Evolutionary conservation across 352 stramenopile genomes (phyloP).

Genomic region (Phytopythium ostracodes): DNA sequence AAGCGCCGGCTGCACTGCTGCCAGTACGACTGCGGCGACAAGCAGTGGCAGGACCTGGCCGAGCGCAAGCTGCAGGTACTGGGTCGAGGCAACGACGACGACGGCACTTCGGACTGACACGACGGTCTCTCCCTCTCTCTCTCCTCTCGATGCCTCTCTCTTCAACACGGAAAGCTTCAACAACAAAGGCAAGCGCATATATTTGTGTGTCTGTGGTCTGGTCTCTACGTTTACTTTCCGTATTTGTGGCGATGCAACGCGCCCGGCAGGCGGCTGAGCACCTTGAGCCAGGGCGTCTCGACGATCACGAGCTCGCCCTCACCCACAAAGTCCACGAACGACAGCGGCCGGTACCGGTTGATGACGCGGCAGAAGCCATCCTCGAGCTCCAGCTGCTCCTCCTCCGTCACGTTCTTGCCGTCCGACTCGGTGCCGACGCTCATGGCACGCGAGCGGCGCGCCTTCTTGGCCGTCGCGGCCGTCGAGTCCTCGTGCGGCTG

Average conservation of each 20-base stretch:
- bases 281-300: constrained; percentile 85
- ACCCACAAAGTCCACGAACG: constrained; percentile 78
- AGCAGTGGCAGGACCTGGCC: constrained; percentile 69
- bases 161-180: background rate
- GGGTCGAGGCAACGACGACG: constrained; percentile 14
- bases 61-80: constrained; percentile 48
- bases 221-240: constrained; percentile 50
- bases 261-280: constrained; percentile 73
- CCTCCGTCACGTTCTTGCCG: constrained; percentile 51
- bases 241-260: constrained; percentile 86
- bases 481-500: background rate
- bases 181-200: constrained; percentile 13
- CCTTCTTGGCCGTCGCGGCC: constrained; percentile 28
- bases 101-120: background rate
- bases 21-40: constrained; percentile 80
- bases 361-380: constrained; percentile 73
- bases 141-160: background rate
- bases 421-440: constrained; percentile 65
- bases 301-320: constrained; percentile 76
- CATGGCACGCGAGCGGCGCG: constrained; percentile 32
- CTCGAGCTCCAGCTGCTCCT: constrained; percentile 54
- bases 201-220: constrained; percentile 13
- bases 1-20: constrained; percentile 75
- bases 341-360: constrained; percentile 81
- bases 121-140: background rate